Conservation (phyloP, 2,329 filamentous ascomycete species). For the Talaromyces sp. region DNA sequence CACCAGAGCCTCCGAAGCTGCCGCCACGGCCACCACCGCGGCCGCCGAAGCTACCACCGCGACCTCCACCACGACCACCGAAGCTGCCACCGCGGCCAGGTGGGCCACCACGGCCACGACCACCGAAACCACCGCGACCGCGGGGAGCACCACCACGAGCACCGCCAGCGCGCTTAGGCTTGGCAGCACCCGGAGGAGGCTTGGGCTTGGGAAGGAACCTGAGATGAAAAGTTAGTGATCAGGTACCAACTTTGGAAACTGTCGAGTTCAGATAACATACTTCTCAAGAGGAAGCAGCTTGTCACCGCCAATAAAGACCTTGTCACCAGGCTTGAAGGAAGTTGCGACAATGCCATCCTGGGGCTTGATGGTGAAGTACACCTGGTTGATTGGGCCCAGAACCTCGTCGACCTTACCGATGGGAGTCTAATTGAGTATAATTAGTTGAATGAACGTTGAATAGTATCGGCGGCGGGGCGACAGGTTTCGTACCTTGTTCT, state of each 20-base stretch:
- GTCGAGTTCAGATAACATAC: slow-evolving; percentile 40
- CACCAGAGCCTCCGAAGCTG: slow-evolving; percentile 11
- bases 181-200: slow-evolving; percentile 64
- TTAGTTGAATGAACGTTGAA: slow-evolving; percentile 16
- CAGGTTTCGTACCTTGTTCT: slow-evolving; percentile 76
- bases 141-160: slow-evolving; percentile 48
- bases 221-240: slow-evolving; percentile 20
- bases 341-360: slow-evolving; percentile 93
- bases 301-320: slow-evolving; percentile 93
- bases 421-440: slow-evolving; percentile 59
- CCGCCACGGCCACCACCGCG: slow-evolving; percentile 30
- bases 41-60: slow-evolving; percentile 23
- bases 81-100: slow-evolving; percentile 26
- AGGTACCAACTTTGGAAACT: neutral
- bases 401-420: slow-evolving; percentile 98
- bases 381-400: slow-evolving; percentile 94
- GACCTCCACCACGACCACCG: slow-evolving; percentile 49
- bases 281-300: slow-evolving; percentile 93
- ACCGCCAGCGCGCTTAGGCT: slow-evolving; percentile 71
- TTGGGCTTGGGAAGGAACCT: slow-evolving; percentile 94
- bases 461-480: neutral
- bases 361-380: slow-evolving; percentile 98
- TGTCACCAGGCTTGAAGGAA: slow-evolving; percentile 94
- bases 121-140: slow-evolving; percentile 38
- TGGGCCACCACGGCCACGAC: slow-evolving; percentile 41